A percentile compares a stretch with the other conserved stretches of the same genome.
These are phyloP conservation scores for Spergularia bocconei DNA, from an alignment of 148 eudicot species.

Conservation along the genomic window DNA sequence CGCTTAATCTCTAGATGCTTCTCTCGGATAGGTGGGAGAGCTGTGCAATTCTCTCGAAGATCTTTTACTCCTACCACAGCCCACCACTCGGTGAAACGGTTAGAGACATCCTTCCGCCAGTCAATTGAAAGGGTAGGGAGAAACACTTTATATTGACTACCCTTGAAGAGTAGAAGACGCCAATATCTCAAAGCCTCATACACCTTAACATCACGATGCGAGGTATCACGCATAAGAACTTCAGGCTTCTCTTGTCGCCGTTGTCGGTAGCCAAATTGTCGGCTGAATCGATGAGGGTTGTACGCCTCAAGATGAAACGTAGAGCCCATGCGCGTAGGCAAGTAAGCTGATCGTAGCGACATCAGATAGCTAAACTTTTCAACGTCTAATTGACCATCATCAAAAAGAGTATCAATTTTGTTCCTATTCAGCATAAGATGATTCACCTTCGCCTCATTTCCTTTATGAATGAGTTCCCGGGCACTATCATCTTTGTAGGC, in stretches of 20 bases:
- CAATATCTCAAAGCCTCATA: neutral
- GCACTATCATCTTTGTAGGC: neutral
- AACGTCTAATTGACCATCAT: neutral
- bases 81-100: too few relatives aligned
- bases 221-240: neutral
- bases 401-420: neutral
- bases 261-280: slow-evolving; percentile 9
- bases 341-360: neutral
- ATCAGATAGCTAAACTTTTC: neutral
- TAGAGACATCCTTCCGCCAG: neutral
- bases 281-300: neutral
- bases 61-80: too few relatives aligned
- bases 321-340: neutral
- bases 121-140: neutral
- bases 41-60: too few relatives aligned
- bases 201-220: neutral
- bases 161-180: neutral
- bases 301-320: slow-evolving; percentile 1
- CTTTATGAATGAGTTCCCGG: neutral
- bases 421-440: neutral
- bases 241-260: neutral
- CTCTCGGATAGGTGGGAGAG: too few relatives aligned
- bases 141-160: neutral
- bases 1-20: too few relatives aligned
- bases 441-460: neutral